Base-by-base conservation (phyloP, 208 protist genomes). In the Trypanosoma congolense region DNA sequence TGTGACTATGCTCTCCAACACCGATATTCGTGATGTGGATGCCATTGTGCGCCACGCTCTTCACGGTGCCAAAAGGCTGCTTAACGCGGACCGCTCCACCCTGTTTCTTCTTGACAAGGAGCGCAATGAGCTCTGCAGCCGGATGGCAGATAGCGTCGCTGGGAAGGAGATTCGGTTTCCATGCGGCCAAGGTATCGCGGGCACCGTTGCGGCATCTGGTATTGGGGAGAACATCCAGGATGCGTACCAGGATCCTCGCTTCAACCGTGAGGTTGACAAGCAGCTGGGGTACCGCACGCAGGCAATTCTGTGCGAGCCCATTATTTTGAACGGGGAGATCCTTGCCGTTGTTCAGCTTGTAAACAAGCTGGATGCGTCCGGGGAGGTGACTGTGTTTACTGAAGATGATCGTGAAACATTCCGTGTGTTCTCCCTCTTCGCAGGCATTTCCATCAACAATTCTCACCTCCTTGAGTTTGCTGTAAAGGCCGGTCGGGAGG, bases 301-400 rank as follows among this genome's bases (percentile, higher is more conserved):
- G 47, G 80, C 77, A 6, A 38, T 42, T 9, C 36, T 61, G 18
- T 48, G 29, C 28, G 66, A 83, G 72, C 83, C 83, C 21, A 82
- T 91, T 44, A 56, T 76, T 21, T 68, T 92, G 42, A 79, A 89
- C 58, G 74, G 75, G 46, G 81, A 90, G 31, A 77, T 92, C 53
- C 77, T 92, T 44, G 85, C 85, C 1, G 85, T 92, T n/a, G 80
- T 87, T 45, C 86, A 93, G 56, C 73, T 93, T 4, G 79, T 93
- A 25, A 93, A 93, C 61, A 93, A 93, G 59, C 44, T 93, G 19
- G 49, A 72, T 49, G 46, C 56, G 3, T 28, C 83, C 18, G 80
- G 83, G 12, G 51, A 55, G 28, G 77, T 91, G 38, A 59, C 55
- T 16, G 54, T 41, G 31, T 92, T 92, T 45, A 80, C 67, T 1